Base-by-base conservation (phyloP, 495 filamentous ascomycete species). In the Bacidia rubella region DNA sequence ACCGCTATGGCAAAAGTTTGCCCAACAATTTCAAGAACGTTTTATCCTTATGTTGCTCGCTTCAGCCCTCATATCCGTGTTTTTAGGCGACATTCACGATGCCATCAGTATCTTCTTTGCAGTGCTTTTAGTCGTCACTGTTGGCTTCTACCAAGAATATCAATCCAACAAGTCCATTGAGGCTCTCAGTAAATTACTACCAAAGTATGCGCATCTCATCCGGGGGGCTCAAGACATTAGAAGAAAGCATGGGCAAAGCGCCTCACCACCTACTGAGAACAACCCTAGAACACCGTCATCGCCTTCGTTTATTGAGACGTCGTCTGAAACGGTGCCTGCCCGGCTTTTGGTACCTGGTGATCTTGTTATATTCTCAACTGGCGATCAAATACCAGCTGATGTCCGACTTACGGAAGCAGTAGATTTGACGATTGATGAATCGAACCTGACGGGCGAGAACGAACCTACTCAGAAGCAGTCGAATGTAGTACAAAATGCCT, bases 141-240 rank as follows among this genome's bases (percentile, higher is more conserved):
- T 97, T 48, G 92, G 88, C 11, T 99, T 99, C 61, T 78, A 97
- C 52, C 92, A 99, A 63, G 92, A 99, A 66, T 97, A 96, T 64
- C 78, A 93, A 53, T 96, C 90, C 39, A 93, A 99, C 64, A 94
- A 97, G 68, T 95, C 90, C 1, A 78, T 99, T 62, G 92, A 97
- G 66, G 92, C 92, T 46, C 72, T 99, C 51, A 95, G 83, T 62
- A 86, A 90, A 55, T 70, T 99, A 26, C 90, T 97, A 0, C 93
- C 92, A 22, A 89, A 97, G 63, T 86, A 87, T 66, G 92, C 92
- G 3, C 88, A 99, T 64, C 70, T 95, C 10, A 86, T 97, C 32
- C 81, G 92, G 48, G 76, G 78, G 32, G 55, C 66, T 26, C 66
- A 63, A 41, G 45, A 53, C 52, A 29, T 69, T 72, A 53, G 59